Conservation (phyloP, 116 monocot genomes). For the Papilionanthe hybrid region DNA sequence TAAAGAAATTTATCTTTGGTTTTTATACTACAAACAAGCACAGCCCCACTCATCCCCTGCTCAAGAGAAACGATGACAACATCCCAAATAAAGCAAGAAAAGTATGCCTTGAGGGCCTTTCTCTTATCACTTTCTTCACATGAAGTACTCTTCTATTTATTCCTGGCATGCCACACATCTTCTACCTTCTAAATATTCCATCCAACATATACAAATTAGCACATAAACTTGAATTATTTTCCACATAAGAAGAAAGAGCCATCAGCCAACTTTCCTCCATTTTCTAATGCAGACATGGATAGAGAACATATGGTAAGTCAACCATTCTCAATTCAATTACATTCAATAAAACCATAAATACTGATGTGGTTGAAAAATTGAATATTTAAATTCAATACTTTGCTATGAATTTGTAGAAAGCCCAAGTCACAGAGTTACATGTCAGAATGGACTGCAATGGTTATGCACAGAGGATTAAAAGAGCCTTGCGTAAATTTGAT, state of each 20-base stretch:
- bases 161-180: neutral
- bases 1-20: conserved; percentile 9
- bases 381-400: neutral
- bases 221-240: conserved; percentile 11
- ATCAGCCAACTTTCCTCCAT: neutral
- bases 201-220: neutral
- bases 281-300: conserved; percentile 8
- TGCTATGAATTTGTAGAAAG: conserved; percentile 20
- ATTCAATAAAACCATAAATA: neutral
- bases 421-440: conserved; percentile 53
- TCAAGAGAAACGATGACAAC: conserved; percentile 13
- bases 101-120: neutral
- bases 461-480: conserved; percentile 72
- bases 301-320: conserved; percentile 20
- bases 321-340: neutral
- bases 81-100: conserved; percentile 4
- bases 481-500: conserved; percentile 50
- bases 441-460: conserved; percentile 90
- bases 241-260: neutral
- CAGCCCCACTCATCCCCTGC: neutral
- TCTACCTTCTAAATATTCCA: neutral
- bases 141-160: conserved; percentile 2
- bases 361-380: too few species aligned
- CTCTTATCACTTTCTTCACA: neutral
- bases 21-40: neutral